A percentile compares a stretch with the other conserved stretches of the same genome.
Conservation (phyloP, 345 rosid species). For the Geranium brycei region DNA sequence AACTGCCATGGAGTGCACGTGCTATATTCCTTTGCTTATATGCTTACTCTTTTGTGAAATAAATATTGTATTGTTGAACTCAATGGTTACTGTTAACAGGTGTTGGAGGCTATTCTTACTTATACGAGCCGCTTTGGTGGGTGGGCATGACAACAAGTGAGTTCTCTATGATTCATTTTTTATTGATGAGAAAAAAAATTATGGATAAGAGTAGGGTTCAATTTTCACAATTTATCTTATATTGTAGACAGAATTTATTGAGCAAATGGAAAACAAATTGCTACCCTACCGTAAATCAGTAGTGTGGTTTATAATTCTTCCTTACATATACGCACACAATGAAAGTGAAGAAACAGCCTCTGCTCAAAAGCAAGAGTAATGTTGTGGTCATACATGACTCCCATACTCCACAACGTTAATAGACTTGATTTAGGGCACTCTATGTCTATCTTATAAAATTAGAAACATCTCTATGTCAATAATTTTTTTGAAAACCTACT, state of each 20-base stretch:
- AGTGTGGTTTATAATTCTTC: no score
- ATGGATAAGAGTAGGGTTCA: background rate
- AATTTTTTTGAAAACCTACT: background rate
- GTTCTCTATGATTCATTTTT: conserved; percentile 5
- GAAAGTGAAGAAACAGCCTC: no score
- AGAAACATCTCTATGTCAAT: background rate
- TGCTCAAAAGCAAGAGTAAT: no score
- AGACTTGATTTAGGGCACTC: background rate
- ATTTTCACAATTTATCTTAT: no score
- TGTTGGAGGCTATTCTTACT: conserved; percentile 25
- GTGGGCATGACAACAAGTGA: conserved; percentile 31
- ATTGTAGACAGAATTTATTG: no score
- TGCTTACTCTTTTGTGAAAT: background rate
- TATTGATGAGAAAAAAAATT: no score
- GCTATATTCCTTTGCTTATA: no score
- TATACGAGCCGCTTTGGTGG: conserved; percentile 32
- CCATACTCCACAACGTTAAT: no score
- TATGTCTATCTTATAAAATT: background rate
- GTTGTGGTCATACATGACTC: no score
- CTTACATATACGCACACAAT: no score
- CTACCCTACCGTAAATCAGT: no score
- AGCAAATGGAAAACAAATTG: background rate
- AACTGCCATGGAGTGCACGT: no score
- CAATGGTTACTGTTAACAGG: conserved; percentile 10
- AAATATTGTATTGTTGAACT: background rate